A percentile compares a stretch with the other conserved stretches of the same genome.
phyloP scores from a whole-genome alignment of 2,329 filamentous ascomycete genomes.

The Calonectria pseudoturangicola region DNA sequence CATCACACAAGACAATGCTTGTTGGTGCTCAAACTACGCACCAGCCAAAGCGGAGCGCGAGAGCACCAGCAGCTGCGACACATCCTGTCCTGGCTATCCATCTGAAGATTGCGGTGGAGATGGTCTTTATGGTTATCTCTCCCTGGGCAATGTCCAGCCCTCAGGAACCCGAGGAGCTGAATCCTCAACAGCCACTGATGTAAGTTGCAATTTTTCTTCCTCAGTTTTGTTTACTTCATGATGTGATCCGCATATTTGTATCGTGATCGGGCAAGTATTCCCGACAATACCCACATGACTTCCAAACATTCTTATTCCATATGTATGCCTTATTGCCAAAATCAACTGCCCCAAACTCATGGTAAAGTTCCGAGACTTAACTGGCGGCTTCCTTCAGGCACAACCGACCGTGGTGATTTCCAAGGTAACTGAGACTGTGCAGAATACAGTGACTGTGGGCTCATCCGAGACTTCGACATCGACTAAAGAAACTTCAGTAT shows the following conservation, averaged over 20 bases:
- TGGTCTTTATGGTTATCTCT: slow-evolving; percentile 79
- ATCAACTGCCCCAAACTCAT: slow-evolving; percentile 36
- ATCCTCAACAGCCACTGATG: slow-evolving; percentile 52
- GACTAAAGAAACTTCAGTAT: slow-evolving; percentile 61
- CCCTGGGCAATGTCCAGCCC: slow-evolving; percentile 67
- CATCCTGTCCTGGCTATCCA: slow-evolving; percentile 81
- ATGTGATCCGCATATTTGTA: slow-evolving; percentile 45
- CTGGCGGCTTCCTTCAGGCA: slow-evolving; percentile 55
- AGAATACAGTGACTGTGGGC: slow-evolving; percentile 57
- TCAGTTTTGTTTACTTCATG: slow-evolving; percentile 32
- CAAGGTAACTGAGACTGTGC: slow-evolving; percentile 61
- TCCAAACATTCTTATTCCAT: slow-evolving; percentile 38
- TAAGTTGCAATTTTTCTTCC: slow-evolving; percentile 52
- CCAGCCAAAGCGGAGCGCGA: slow-evolving; percentile 69
- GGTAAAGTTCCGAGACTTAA: slow-evolving; percentile 56
- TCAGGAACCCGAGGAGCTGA: slow-evolving; percentile 71
- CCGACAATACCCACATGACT: slow-evolving; percentile 37
- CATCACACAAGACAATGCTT: slow-evolving; percentile 78
- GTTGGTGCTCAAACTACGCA: slow-evolving; percentile 85
- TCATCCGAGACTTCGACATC: slow-evolving; percentile 50
- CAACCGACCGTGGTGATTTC: slow-evolving; percentile 55
- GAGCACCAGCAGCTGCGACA: slow-evolving; percentile 69
- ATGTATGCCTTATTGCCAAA: slow-evolving; percentile 33
- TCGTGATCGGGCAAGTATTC: slow-evolving; percentile 53
- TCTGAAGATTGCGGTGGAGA: slow-evolving; percentile 79